Percentiles rank a stretch among this genome's conserved stretches.
phyloP scores from a whole-genome alignment of 106 monocot species.

The Acorus gramineus region DNA sequence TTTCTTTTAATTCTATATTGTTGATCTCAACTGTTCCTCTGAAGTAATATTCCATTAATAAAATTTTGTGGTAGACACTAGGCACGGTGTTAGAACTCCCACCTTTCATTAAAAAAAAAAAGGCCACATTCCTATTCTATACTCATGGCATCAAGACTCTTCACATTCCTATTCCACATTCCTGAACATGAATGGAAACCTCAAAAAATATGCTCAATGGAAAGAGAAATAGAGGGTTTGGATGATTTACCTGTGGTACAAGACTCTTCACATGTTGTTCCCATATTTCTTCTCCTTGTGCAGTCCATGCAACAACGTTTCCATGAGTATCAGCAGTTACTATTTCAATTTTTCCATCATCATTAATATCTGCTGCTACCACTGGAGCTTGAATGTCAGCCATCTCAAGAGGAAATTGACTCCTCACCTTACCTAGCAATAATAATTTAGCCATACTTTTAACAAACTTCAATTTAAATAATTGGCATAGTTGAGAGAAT shows the following conservation, averaged over 20 bases:
- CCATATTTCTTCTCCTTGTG: slow-evolving; percentile 87
- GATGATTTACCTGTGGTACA: slow-evolving; percentile 70
- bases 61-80: no score
- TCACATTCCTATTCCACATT: no score
- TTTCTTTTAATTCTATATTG: no score
- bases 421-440: slow-evolving; percentile 58
- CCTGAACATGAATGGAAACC: not conserved
- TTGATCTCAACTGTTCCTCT: no score
- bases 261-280: slow-evolving; percentile 95
- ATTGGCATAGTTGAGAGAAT: no score
- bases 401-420: slow-evolving; percentile 94
- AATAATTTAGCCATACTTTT: no score
- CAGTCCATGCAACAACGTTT: slow-evolving; percentile 95
- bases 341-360: slow-evolving; percentile 98
- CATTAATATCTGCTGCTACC: slow-evolving; percentile 90
- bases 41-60: no score
- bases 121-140: no score
- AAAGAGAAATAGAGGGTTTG: not conserved
- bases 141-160: no score
- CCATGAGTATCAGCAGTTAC: slow-evolving; percentile 87
- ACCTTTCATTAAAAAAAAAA: no score
- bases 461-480: no score
- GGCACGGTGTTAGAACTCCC: no score
- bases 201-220: not conserved
- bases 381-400: slow-evolving; percentile 86